phyloP scores from a whole-genome alignment of 306 rosid genomes.

The Luffa aegyptiaca region DNA sequence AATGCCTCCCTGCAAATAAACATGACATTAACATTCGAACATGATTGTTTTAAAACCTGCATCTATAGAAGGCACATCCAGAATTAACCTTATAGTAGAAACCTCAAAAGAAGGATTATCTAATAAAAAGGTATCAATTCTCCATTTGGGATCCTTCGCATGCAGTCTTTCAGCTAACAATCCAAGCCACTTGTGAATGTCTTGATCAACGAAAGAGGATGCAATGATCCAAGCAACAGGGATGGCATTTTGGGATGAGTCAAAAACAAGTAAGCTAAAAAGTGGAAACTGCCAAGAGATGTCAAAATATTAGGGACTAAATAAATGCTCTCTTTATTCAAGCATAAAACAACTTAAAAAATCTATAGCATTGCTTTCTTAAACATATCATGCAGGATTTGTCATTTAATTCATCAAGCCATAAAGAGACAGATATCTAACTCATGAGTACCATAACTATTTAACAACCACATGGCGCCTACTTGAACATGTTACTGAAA shows the following conservation, averaged over 20 bases:
- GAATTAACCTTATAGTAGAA: constrained; percentile 41
- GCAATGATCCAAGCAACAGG: constrained; percentile 81
- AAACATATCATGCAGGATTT: background rate
- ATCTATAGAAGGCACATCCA: constrained; percentile 3
- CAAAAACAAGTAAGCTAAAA: constrained; percentile 64
- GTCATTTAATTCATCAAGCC: background rate
- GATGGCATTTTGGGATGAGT: constrained; percentile 62
- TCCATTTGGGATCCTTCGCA: constrained; percentile 60
- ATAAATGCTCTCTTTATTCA: background rate
- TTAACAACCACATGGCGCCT: background rate
- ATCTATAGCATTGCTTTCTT: background rate
- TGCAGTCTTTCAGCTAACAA: constrained; percentile 46
- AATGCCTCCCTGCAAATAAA: constrained; percentile 57
- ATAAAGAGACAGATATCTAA: background rate
- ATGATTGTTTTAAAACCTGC: background rate
- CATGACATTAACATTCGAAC: constrained; percentile 14
- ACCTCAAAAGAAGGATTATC: constrained; percentile 62
- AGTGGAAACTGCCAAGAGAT: constrained; percentile 44
- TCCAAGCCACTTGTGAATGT: constrained; percentile 57
- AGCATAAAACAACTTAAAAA: background rate
- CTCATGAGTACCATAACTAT: background rate
- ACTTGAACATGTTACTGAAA: background rate
- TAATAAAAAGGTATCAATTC: constrained; percentile 45
- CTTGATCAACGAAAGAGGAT: constrained; percentile 43
- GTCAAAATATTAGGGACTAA: background rate